Evolutionary conservation across 345 rosid genomes (phyloP).

Genomic region (Mercurialis annua): DNA sequence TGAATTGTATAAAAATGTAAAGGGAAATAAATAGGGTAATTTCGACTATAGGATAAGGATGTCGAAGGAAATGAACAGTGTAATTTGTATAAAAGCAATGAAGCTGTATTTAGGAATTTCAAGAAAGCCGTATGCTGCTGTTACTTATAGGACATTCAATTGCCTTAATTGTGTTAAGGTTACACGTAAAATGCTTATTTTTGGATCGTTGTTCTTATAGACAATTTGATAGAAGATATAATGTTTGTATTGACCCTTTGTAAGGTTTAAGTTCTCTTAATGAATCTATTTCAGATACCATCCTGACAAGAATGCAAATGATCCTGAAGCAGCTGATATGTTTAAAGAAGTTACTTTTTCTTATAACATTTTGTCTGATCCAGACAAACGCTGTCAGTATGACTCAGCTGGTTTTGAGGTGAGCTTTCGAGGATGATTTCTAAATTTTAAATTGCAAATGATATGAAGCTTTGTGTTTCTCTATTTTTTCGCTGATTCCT

Average conservation of each 20-base stretch:
- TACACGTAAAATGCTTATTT: neutral
- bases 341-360: conserved; percentile 96
- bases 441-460: neutral
- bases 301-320: conserved; percentile 97
- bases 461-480: neutral
- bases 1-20: too few species aligned
- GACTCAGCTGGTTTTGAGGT: conserved; percentile 99
- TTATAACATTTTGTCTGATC: conserved; percentile 83
- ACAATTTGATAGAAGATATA: neutral
- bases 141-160: neutral
- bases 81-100: too few species aligned
- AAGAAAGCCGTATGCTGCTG: neutral
- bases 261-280: neutral
- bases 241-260: neutral
- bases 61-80: too few species aligned
- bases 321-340: conserved; percentile 86
- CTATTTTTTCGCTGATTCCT: neutral
- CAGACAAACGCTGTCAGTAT: conserved; percentile 79
- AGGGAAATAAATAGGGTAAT: too few species aligned
- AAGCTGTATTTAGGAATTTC: too few species aligned
- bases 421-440: conserved; percentile 22
- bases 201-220: neutral
- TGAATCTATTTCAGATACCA: conserved; percentile 67
- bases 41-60: too few species aligned
- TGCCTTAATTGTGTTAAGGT: neutral